Conservation (phyloP, 352 stramenopile species). For the Blastocystis sp. region DNA sequence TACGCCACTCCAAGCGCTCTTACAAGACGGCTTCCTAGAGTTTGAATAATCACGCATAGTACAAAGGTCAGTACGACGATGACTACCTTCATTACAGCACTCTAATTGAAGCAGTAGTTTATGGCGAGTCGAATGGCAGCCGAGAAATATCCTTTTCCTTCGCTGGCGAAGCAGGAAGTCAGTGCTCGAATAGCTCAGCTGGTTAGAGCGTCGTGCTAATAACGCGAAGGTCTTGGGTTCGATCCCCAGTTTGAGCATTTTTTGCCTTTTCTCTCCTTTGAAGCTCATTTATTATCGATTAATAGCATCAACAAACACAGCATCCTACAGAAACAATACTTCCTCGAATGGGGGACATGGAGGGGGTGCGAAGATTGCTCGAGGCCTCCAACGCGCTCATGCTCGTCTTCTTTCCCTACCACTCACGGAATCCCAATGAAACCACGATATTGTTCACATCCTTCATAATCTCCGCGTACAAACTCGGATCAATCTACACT, state of each 20-base stretch:
- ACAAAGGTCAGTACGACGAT: not conserved
- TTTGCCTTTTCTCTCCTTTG: slow-evolving; percentile 36
- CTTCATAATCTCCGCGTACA: slow-evolving; percentile 17
- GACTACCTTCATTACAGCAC: not conserved
- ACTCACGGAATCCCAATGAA: not conserved
- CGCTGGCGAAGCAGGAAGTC: not conserved
- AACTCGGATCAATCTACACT: not conserved
- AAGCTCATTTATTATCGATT: not conserved
- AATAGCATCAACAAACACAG: slow-evolving; percentile 1
- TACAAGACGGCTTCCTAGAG: not conserved
- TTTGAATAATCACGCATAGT: not conserved
- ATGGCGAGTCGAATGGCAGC: not conserved
- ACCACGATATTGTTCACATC: not conserved
- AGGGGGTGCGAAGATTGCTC: not conserved
- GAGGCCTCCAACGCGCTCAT: not conserved
- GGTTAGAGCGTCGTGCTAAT: slow-evolving; percentile 69
- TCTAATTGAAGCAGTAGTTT: not conserved
- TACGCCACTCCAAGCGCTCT: not conserved
- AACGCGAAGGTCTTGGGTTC: slow-evolving; percentile 67
- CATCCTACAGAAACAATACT: slow-evolving; percentile 26
- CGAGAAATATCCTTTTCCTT: not conserved
- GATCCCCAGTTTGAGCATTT: slow-evolving; percentile 68
- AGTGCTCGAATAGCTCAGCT: slow-evolving; percentile 67
- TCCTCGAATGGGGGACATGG: not conserved
- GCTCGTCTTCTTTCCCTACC: not conserved